Conservation (phyloP, 2,329 filamentous ascomycete genomes). For the Penicillium sp. region DNA sequence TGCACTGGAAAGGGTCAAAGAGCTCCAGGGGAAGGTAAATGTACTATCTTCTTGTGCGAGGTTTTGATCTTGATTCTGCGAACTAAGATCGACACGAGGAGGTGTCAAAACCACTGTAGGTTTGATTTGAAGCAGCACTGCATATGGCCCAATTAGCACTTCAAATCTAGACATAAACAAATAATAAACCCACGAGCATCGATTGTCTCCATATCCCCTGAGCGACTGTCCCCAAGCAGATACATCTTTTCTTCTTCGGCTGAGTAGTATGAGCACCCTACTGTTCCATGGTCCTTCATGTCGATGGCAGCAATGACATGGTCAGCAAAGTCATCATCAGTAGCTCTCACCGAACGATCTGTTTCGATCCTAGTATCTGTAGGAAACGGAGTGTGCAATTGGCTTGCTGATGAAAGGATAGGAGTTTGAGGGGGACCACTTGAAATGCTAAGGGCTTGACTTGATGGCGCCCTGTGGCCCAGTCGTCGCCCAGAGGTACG, state of each 20-base stretch:
- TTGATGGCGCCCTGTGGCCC: slow-evolving; percentile 6
- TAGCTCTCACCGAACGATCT: slow-evolving; percentile 35
- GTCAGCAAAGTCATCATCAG: slow-evolving; percentile 53
- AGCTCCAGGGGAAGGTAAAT: slow-evolving; percentile 19
- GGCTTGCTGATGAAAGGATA: slow-evolving; percentile 6
- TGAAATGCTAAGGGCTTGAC: slow-evolving; percentile 3
- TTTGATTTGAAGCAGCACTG: slow-evolving; percentile 62
- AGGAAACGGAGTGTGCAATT: slow-evolving; percentile 9
- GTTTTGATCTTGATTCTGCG: slow-evolving; percentile 41
- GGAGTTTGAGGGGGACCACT: slow-evolving; percentile 7
- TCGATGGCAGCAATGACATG: slow-evolving; percentile 81
- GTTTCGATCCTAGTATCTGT: slow-evolving; percentile 14
- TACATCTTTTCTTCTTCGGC: slow-evolving; percentile 68
- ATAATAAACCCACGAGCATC: slow-evolving; percentile 50
- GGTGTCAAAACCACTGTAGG: slow-evolving; percentile 62
- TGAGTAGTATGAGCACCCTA: slow-evolving; percentile 84
- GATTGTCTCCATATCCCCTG: slow-evolving; percentile 67
- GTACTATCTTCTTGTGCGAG: slow-evolving; percentile 41
- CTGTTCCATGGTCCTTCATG: slow-evolving; percentile 64
- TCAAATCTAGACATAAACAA: background rate
- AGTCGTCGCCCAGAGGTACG: slow-evolving; percentile 9
- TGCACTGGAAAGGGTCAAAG: background rate
- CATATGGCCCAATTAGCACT: slow-evolving; percentile 15
- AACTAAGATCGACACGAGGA: slow-evolving; percentile 53
- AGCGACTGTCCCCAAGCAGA: slow-evolving; percentile 73